Conservation (phyloP, 768 basidiomycete species). For the Tubosaeta brunneosetosa region DNA sequence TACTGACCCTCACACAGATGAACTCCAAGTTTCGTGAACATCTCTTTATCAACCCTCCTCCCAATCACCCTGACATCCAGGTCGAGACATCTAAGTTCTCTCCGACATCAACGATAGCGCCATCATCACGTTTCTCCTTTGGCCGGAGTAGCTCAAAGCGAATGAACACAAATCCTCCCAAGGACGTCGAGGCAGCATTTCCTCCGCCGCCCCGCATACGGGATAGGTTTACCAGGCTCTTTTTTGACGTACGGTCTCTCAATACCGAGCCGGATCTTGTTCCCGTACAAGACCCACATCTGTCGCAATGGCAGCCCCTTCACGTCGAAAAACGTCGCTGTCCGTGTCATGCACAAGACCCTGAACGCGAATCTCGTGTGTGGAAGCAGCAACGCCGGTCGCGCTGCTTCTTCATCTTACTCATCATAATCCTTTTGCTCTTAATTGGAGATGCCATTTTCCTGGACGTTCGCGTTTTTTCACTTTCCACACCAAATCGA, state of each 20-base stretch:
- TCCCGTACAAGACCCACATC: conserved; percentile 20
- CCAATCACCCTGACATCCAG: conserved; percentile 9
- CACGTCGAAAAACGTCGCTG: conserved; percentile 34
- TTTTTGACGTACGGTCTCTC: conserved; percentile 34
- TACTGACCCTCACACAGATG: conserved; percentile 13
- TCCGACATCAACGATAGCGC: conserved; percentile 36
- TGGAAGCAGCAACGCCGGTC: conserved; percentile 29
- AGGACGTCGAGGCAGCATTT: conserved; percentile 27
- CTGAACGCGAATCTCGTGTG: conserved; percentile 15
- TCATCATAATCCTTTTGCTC: conserved; percentile 39
- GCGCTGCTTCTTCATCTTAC: conserved; percentile 27
- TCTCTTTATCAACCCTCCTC: conserved; percentile 19
- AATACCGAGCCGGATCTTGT: conserved; percentile 22
- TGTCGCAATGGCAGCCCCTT: conserved; percentile 37
- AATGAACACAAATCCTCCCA: background rate
- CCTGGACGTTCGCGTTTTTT: conserved; percentile 35
- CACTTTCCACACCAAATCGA: conserved; percentile 14
- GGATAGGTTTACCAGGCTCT: conserved; percentile 34
- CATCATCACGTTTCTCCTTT: conserved; percentile 28
- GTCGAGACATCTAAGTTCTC: conserved; percentile 40
- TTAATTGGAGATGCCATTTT: conserved; percentile 39
- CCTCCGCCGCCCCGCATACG: conserved; percentile 21
- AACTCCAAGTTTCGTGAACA: conserved; percentile 31
- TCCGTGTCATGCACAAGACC: conserved; percentile 21
- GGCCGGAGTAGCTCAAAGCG: conserved; percentile 11